Evolutionary conservation across 768 basidiomycete genomes (phyloP).

Genomic region (Boletus vinaceobasis): DNA sequence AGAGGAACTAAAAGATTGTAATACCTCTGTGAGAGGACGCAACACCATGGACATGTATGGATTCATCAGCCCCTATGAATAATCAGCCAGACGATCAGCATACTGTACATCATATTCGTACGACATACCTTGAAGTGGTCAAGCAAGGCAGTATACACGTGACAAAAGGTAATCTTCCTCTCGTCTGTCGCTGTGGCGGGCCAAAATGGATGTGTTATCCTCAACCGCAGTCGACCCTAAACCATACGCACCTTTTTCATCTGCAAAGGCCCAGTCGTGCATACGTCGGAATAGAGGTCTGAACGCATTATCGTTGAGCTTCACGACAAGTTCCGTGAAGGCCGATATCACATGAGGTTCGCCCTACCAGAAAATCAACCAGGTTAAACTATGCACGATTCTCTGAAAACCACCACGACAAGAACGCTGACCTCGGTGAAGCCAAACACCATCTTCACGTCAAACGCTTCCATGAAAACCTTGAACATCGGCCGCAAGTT

Average conservation of each 20-base stretch:
- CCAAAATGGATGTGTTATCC: background rate
- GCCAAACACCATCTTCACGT: conserved; percentile 39
- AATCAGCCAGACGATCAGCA: background rate
- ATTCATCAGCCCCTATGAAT: conserved; percentile 70
- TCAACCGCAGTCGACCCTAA: background rate
- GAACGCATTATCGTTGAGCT: conserved; percentile 90
- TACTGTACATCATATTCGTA: too few species aligned
- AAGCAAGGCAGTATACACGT: conserved; percentile 67
- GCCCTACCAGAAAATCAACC: conserved; percentile 36
- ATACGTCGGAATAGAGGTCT: conserved; percentile 85
- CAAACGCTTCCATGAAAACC: conserved; percentile 76
- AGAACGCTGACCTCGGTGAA: conserved; percentile 27
- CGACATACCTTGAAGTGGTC: conserved; percentile 80
- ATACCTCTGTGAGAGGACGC: conserved; percentile 58
- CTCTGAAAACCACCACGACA: background rate
- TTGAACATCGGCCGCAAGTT: conserved; percentile 68
- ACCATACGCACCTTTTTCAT: conserved; percentile 41
- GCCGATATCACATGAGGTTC: conserved; percentile 57
- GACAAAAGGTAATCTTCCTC: conserved; percentile 70
- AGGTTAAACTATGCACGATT: background rate
- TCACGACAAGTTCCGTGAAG: conserved; percentile 86
- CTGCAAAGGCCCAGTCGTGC: conserved; percentile 91
- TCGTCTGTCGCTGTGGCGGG: conserved; percentile 29
- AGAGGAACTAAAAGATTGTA: conserved; percentile 47
- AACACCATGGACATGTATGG: conserved; percentile 85